Evolutionary conservation across 306 rosid species (phyloP).

Genomic region (Styphnolobium japonicum): DNA sequence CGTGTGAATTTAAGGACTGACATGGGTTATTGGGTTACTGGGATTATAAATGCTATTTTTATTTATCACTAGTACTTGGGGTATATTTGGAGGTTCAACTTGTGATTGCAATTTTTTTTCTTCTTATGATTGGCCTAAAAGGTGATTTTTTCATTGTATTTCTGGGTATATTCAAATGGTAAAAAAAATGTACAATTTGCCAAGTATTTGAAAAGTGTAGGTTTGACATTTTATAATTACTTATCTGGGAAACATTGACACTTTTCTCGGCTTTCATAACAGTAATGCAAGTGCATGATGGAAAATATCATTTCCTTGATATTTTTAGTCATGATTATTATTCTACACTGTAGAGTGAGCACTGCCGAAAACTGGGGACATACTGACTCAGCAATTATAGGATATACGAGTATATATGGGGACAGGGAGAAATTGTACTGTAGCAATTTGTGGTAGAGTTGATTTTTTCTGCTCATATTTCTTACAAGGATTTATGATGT

Average conservation of each 20-base stretch:
- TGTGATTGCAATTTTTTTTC: neutral
- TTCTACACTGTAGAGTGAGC: neutral
- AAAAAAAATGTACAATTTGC: neutral
- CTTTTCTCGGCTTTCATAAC: neutral
- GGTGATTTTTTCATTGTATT: neutral
- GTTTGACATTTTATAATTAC: neutral
- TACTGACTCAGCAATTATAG: neutral
- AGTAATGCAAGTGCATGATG: neutral
- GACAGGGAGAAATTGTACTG: neutral
- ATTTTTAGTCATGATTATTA: neutral
- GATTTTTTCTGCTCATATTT: neutral
- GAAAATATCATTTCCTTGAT: neutral
- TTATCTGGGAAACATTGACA: neutral
- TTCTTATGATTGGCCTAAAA: neutral
- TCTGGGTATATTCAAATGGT: neutral
- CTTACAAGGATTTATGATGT: neutral
- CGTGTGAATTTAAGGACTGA: neutral
- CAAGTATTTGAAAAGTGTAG: neutral
- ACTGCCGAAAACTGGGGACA: neutral
- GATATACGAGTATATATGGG: neutral
- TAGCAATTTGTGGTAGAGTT: neutral
- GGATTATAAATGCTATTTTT: neutral
- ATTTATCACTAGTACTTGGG: neutral
- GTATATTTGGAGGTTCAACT: neutral
- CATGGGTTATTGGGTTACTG: neutral